Conservation (phyloP, 306 rosid genomes). For the Vigna reflexopilosa region DNA sequence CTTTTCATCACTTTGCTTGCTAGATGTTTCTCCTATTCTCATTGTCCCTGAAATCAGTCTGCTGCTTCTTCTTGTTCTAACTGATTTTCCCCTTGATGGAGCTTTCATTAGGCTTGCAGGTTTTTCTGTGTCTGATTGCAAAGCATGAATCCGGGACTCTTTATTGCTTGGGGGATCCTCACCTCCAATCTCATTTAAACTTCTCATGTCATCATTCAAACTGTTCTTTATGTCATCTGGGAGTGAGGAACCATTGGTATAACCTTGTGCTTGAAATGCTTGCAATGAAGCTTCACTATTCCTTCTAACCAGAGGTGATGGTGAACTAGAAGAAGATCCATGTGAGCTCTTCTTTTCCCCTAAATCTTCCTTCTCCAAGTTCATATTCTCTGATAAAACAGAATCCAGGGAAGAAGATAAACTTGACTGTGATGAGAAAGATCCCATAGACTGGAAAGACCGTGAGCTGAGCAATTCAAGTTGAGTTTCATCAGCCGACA, state of each 20-base stretch:
- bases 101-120: slow-evolving; percentile 50
- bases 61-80: slow-evolving; percentile 76
- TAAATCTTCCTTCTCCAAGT: slow-evolving; percentile 43
- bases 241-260: slow-evolving; percentile 47
- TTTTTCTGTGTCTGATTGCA: slow-evolving; percentile 50
- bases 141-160: slow-evolving; percentile 43
- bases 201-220: slow-evolving; percentile 50
- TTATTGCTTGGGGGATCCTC: slow-evolving; percentile 48
- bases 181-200: slow-evolving; percentile 42
- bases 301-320: slow-evolving; percentile 48
- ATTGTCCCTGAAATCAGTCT: slow-evolving; percentile 46
- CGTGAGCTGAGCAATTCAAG: slow-evolving; percentile 58
- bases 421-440: slow-evolving; percentile 68
- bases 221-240: slow-evolving; percentile 43
- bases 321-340: slow-evolving; percentile 53
- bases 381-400: slow-evolving; percentile 42
- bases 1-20: slow-evolving; percentile 55
- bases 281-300: slow-evolving; percentile 52
- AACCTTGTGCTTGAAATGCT: slow-evolving; percentile 53
- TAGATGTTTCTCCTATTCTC: slow-evolving; percentile 47
- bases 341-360: slow-evolving; percentile 47
- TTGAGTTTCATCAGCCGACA: slow-evolving; percentile 79
- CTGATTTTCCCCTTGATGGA: slow-evolving; percentile 75
- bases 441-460: slow-evolving; percentile 61
- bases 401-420: slow-evolving; percentile 61